These are phyloP conservation scores for Penicillium canariense DNA, from an alignment of 495 filamentous ascomycete species.

Conservation along the genomic window DNA sequence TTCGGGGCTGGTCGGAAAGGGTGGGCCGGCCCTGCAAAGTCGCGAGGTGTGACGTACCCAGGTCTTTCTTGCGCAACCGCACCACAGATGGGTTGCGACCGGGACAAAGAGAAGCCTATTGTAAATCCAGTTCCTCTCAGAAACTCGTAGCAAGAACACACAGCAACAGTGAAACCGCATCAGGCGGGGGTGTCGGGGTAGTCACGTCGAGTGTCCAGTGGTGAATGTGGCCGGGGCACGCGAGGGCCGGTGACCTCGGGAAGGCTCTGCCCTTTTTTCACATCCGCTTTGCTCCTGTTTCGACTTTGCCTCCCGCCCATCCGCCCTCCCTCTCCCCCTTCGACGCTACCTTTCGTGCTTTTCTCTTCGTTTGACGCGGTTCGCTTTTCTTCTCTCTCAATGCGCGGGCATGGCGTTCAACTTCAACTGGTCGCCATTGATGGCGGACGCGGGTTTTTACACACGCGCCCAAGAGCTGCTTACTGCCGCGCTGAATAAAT, in stretches of 20 bases:
- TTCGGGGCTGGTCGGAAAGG: constrained; percentile 25
- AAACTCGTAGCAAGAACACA: background rate
- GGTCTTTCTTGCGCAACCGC: too few species aligned
- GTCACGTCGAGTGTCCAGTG: background rate
- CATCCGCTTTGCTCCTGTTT: constrained; percentile 9
- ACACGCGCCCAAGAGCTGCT: constrained; percentile 88
- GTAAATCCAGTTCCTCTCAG: too few species aligned
- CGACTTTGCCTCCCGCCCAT: constrained; percentile 12
- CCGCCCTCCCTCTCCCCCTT: constrained; percentile 5
- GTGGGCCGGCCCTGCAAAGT: constrained; percentile 10
- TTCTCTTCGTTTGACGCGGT: background rate
- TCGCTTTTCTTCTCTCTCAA: constrained; percentile 22
- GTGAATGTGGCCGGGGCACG: constrained; percentile 2
- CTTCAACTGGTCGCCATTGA: constrained; percentile 99
- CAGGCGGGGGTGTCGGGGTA: background rate
- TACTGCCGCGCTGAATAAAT: constrained; percentile 94
- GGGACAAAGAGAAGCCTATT: too few species aligned
- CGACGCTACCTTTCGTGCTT: background rate
- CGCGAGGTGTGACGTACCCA: constrained; percentile 17
- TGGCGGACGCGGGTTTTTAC: constrained; percentile 88
- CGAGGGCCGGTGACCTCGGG: constrained; percentile 11
- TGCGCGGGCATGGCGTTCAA: constrained; percentile 86
- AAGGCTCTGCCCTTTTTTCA: constrained; percentile 12
- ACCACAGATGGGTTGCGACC: too few species aligned
- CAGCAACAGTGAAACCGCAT: background rate